Conservation (phyloP, 2,329 filamentous ascomycete species). For the Ilyonectria mors-panacis region DNA sequence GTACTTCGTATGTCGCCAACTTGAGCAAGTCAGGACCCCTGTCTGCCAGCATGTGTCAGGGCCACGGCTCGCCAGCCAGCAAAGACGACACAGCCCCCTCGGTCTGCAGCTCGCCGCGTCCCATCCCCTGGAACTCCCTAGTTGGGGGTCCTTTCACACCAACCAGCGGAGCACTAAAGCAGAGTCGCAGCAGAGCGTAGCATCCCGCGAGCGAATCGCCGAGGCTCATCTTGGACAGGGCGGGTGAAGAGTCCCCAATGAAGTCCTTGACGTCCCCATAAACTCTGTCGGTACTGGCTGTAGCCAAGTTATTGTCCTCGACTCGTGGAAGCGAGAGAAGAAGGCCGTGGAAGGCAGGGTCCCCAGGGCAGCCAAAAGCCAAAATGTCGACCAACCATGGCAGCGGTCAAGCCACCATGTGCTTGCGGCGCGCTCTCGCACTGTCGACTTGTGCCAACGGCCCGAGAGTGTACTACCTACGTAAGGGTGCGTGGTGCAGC, state of each 20-base stretch:
- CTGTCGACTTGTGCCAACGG: slow-evolving; percentile 47
- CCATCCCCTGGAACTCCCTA: slow-evolving; percentile 22
- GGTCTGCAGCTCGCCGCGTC: slow-evolving; percentile 30
- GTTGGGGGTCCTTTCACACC: slow-evolving; percentile 5
- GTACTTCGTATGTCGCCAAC: slow-evolving; percentile 16
- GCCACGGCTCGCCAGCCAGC: slow-evolving; percentile 31
- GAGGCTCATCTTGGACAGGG: slow-evolving; percentile 21
- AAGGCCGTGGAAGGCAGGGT: slow-evolving; percentile 31
- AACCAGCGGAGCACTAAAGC: slow-evolving; percentile 31
- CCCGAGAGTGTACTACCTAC: slow-evolving; percentile 40
- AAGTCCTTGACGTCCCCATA: slow-evolving; percentile 10
- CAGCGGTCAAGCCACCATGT: slow-evolving; percentile 45
- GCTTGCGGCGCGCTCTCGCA: slow-evolving; percentile 40
- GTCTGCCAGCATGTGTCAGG: slow-evolving; percentile 36
- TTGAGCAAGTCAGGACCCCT: slow-evolving; percentile 25
- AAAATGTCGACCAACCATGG: slow-evolving; percentile 38
- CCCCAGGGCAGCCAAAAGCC: slow-evolving; percentile 41
- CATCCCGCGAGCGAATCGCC: slow-evolving; percentile 25
- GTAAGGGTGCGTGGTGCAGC: slow-evolving; percentile 31
- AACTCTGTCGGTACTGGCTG: slow-evolving; percentile 20
- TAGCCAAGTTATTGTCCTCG: slow-evolving; percentile 9
- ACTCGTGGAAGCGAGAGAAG: slow-evolving; percentile 24
- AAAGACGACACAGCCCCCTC: slow-evolving; percentile 32
- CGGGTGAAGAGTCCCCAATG: slow-evolving; percentile 22
- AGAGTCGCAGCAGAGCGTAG: slow-evolving; percentile 20